Evolutionary conservation across 1,284 basidiomycete species (phyloP).

Genomic region (Veloporphyrellus conicus): DNA sequence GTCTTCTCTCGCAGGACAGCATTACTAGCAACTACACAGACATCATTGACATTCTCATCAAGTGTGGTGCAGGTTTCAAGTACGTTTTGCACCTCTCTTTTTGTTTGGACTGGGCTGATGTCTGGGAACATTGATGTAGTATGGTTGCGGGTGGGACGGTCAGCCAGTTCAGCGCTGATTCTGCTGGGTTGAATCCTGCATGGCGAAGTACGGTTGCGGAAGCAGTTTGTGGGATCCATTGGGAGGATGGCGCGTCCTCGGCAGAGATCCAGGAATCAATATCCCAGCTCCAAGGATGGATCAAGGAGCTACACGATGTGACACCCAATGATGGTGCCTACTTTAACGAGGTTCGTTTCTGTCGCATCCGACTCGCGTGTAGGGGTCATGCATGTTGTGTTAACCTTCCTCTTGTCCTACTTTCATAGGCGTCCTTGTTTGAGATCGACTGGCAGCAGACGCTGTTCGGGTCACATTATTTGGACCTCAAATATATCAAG

Average conservation of each 20-base stretch:
- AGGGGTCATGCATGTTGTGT: background rate
- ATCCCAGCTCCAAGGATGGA: conserved; percentile 26
- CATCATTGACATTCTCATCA: conserved; percentile 29
- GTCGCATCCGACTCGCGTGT: background rate
- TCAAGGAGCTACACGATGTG: conserved; percentile 22
- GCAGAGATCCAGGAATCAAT: conserved; percentile 28
- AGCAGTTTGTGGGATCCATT: conserved; percentile 23
- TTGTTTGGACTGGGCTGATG: background rate
- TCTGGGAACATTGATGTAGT: conserved; percentile 16
- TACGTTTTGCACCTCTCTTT: conserved; percentile 2
- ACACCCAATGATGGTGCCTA: conserved; percentile 37
- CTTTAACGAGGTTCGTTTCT: conserved; percentile 40
- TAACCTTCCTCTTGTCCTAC: no score
- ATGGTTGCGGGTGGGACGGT: conserved; percentile 41
- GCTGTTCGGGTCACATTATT: background rate
- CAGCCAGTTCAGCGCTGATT: conserved; percentile 33
- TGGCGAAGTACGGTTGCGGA: conserved; percentile 41
- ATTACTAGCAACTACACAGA: conserved; percentile 27
- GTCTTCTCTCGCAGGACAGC: conserved; percentile 36
- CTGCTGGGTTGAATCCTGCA: conserved; percentile 41
- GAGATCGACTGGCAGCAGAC: background rate
- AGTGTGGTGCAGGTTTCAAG: conserved; percentile 10
- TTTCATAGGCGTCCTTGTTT: conserved; percentile 26
- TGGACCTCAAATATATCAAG: background rate
- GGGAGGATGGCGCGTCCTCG: conserved; percentile 34